Percentiles rank a stretch among this genome's conserved stretches.
These are phyloP conservation scores for Sporisorium iseilematis-ciliati DNA, from an alignment of 1,284 basidiomycete genomes.

Conservation along the genomic window DNA sequence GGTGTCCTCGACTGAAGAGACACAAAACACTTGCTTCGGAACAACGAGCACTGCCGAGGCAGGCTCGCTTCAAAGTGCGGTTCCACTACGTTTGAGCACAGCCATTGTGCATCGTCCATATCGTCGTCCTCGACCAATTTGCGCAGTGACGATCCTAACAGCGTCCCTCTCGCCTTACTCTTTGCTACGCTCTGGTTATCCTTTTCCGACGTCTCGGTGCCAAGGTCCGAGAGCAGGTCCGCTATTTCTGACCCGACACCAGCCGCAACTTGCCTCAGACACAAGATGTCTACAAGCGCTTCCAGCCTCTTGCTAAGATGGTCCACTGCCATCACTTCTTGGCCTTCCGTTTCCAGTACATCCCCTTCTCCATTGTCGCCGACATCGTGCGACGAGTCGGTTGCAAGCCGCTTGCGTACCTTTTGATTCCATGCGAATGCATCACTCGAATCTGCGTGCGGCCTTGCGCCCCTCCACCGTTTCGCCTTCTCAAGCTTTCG, in stretches of 20 bases:
- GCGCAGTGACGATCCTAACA: conserved; percentile 46
- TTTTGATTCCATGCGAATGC: conserved; percentile 48
- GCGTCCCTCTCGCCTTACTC: neutral
- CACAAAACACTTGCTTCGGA: conserved; percentile 63
- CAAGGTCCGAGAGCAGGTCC: conserved; percentile 24
- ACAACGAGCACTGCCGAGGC: conserved; percentile 55
- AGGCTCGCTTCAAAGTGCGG: conserved; percentile 47
- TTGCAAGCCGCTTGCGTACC: conserved; percentile 18
- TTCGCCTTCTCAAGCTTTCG: conserved; percentile 48
- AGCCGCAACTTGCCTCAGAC: conserved; percentile 43
- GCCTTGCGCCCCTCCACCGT: conserved; percentile 36
- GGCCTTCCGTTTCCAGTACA: conserved; percentile 30
- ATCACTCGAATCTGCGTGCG: conserved; percentile 22
- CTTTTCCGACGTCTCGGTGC: conserved; percentile 1
- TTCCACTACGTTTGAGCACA: conserved; percentile 61
- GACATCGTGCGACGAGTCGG: conserved; percentile 28
- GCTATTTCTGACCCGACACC: conserved; percentile 34
- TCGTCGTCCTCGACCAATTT: conserved; percentile 52
- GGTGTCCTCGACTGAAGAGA: conserved; percentile 48
- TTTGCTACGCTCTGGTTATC: neutral
- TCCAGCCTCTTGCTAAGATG: conserved; percentile 45
- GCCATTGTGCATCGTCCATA: conserved; percentile 66
- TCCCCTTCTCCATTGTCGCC: conserved; percentile 23
- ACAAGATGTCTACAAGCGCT: conserved; percentile 49
- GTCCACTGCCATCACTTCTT: conserved; percentile 36